Evolutionary conservation across 2,329 filamentous ascomycete genomes (phyloP).

Genomic region (Bipolaris sorokiniana): DNA sequence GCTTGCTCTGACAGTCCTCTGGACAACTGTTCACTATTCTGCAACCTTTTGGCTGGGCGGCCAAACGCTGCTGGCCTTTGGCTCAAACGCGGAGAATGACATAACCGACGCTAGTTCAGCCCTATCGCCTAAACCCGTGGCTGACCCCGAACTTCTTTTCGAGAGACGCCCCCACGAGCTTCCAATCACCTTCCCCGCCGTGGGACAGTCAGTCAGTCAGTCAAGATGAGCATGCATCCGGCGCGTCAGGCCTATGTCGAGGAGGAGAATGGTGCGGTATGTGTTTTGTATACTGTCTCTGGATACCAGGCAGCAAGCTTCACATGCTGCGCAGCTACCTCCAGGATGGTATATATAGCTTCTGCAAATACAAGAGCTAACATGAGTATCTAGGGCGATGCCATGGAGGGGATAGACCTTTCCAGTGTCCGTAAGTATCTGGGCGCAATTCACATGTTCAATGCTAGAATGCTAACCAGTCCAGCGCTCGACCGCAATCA

Average conservation of each 20-base stretch:
- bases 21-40: slow-evolving; percentile 20
- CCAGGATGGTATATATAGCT: neutral
- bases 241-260: slow-evolving; percentile 93
- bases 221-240: slow-evolving; percentile 72
- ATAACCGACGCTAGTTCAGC: slow-evolving; percentile 38
- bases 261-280: slow-evolving; percentile 73
- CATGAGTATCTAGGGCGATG: slow-evolving; percentile 53
- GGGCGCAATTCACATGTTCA: no score
- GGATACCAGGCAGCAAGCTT: slow-evolving; percentile 26
- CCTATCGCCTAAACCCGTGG: slow-evolving; percentile 34
- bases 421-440: slow-evolving; percentile 66
- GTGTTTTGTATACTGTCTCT: slow-evolving; percentile 30
- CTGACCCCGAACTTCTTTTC: slow-evolving; percentile 27
- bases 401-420: slow-evolving; percentile 64
- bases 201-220: slow-evolving; percentile 12
- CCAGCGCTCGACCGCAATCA: slow-evolving; percentile 79
- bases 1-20: neutral
- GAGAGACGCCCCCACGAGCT: slow-evolving; percentile 20
- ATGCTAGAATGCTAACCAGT: neutral
- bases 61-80: slow-evolving; percentile 20
- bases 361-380: slow-evolving; percentile 15
- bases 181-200: slow-evolving; percentile 16
- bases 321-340: slow-evolving; percentile 11
- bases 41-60: slow-evolving; percentile 2
- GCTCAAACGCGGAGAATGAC: slow-evolving; percentile 31